Evolutionary conservation across 2,329 filamentous ascomycete species (phyloP).

Genomic region (Sclerotinia sclerotiorum): DNA sequence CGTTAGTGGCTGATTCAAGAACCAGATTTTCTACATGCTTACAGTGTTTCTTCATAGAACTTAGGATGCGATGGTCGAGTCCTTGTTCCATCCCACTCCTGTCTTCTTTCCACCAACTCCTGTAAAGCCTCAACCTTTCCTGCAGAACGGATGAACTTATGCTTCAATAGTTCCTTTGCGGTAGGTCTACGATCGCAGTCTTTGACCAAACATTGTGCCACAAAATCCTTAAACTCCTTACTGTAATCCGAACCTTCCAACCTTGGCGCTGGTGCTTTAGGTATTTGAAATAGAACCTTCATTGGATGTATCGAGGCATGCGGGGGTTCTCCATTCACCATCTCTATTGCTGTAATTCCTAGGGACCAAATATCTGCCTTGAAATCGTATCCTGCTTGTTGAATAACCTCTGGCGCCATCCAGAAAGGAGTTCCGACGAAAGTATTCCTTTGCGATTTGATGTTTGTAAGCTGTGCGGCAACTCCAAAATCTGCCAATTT

Average conservation of each 20-base stretch:
- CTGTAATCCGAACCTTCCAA: slow-evolving; percentile 80
- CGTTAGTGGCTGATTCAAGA: slow-evolving; percentile 27
- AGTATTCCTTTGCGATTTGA: slow-evolving; percentile 95
- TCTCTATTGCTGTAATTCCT: slow-evolving; percentile 87
- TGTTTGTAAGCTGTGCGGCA: slow-evolving; percentile 92
- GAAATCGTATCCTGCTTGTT: slow-evolving; percentile 80
- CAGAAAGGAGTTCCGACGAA: slow-evolving; percentile 97
- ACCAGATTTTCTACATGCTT: slow-evolving; percentile 34
- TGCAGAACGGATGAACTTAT: slow-evolving; percentile 83
- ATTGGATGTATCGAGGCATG: slow-evolving; percentile 84
- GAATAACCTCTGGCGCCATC: slow-evolving; percentile 95
- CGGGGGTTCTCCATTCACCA: slow-evolving; percentile 86
- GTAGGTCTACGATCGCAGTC: slow-evolving; percentile 81
- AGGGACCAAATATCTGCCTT: slow-evolving; percentile 94
- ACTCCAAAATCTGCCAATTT: slow-evolving; percentile 98
- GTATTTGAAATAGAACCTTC: slow-evolving; percentile 90
- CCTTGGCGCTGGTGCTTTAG: slow-evolving; percentile 80
- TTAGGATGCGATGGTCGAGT: slow-evolving; percentile 69
- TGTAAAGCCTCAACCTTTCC: slow-evolving; percentile 86
- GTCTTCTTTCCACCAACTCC: slow-evolving; percentile 79
- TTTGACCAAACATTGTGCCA: slow-evolving; percentile 87
- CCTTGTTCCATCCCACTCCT: slow-evolving; percentile 76
- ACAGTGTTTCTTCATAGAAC: slow-evolving; percentile 92
- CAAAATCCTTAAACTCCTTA: slow-evolving; percentile 90
- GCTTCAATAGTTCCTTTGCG: slow-evolving; percentile 82